phyloP scores from a whole-genome alignment of 1,284 basidiomycete genomes.

The Ustilago loliicola region DNA sequence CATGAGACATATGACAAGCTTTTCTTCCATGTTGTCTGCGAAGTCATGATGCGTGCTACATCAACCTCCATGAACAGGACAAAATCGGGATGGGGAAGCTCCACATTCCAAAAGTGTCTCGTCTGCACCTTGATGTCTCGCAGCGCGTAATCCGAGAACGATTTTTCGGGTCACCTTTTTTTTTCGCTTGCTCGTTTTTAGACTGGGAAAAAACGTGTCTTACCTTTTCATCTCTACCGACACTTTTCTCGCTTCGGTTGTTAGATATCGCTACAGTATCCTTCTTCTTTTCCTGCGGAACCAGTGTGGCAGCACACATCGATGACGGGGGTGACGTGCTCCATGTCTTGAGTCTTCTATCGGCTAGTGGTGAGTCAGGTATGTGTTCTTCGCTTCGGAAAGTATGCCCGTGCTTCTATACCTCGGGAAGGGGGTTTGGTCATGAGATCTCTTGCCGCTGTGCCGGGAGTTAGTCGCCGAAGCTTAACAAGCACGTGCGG shows the following conservation, averaged over 20 bases:
- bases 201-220: constrained; percentile 9
- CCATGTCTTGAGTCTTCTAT: not conserved
- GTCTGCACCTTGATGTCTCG: no score
- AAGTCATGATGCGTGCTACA: no score
- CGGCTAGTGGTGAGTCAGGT: not conserved
- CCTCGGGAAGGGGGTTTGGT: no score
- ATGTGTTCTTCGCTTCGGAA: constrained; percentile 3
- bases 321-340: no score
- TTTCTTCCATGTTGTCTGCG: not conserved
- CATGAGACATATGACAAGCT: no score
- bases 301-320: no score
- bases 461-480: no score
- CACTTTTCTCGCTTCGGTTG: constrained; percentile 13
- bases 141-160: not conserved
- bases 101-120: constrained; percentile 12
- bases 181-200: no score
- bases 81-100: no score
- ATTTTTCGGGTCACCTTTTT: not conserved
- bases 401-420: not conserved
- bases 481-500: no score
- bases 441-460: no score
- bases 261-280: constrained; percentile 39
- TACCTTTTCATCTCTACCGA: not conserved
- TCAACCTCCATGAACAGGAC: no score
- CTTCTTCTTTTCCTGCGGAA: constrained; percentile 6